These are phyloP conservation scores for Toxoplasma gondii DNA, from an alignment of 169 alveolate species.

Conservation along the genomic window DNA sequence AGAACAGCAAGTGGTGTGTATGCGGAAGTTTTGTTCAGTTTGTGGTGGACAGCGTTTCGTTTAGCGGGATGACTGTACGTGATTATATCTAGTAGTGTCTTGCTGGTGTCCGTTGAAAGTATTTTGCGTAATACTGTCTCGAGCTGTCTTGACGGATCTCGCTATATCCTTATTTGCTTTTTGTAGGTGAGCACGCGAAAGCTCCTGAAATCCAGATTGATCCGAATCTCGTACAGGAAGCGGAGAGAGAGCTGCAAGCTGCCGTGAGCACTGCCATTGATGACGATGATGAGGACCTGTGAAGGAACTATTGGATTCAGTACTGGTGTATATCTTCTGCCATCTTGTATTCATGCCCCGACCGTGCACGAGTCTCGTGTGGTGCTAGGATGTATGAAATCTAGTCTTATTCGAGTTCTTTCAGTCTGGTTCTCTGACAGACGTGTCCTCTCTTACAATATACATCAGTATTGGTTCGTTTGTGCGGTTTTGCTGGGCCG, in stretches of 20 bases:
- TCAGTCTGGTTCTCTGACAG: background rate
- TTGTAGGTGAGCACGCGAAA: constrained; percentile 89
- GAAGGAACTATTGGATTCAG: background rate
- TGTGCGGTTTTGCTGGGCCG: background rate
- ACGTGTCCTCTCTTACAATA: background rate
- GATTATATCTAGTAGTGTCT: too few species aligned
- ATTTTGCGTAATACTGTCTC: too few species aligned
- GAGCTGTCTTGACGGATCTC: too few species aligned
- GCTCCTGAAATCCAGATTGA: constrained; percentile 92
- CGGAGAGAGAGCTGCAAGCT: constrained; percentile 89
- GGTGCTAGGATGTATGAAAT: background rate
- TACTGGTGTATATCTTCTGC: background rate
- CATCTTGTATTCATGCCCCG: background rate
- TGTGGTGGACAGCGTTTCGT: too few species aligned
- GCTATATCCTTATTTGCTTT: too few species aligned
- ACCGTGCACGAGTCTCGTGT: background rate
- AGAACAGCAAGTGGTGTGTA: too few species aligned
- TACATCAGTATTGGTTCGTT: too few species aligned
- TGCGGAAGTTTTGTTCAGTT: too few species aligned
- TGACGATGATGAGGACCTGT: constrained; percentile 84
- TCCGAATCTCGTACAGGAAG: constrained; percentile 86
- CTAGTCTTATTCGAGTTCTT: background rate
- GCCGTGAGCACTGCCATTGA: constrained; percentile 93
- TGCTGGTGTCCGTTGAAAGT: too few species aligned
- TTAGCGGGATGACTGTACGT: too few species aligned